Conservation (phyloP, 2,329 filamentous ascomycete genomes). For the Atkinsonella texensis region DNA sequence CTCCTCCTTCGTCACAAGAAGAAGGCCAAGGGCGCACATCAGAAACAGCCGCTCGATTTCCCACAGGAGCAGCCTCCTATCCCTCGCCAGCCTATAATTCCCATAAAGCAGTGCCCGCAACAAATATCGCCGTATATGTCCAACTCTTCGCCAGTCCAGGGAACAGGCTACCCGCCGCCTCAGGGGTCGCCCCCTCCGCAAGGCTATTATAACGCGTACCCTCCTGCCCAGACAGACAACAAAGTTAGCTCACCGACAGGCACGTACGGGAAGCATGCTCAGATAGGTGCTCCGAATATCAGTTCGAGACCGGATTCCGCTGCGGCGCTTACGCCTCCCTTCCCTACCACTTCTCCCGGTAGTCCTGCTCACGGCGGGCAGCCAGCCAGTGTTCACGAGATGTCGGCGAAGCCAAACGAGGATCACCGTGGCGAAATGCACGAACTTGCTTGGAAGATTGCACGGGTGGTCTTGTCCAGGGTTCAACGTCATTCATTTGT, state of each 20-base stretch:
- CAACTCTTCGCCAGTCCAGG: neutral
- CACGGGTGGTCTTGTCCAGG: neutral
- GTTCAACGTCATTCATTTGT: neutral
- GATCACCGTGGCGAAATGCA: conserved; percentile 1
- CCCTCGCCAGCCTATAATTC: neutral
- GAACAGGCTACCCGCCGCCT: neutral
- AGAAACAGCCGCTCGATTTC: neutral
- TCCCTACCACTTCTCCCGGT: neutral
- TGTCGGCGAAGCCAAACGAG: neutral
- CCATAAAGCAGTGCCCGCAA: neutral
- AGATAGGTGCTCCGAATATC: neutral
- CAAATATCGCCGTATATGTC: neutral
- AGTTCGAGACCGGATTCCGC: neutral
- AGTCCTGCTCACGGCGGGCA: neutral
- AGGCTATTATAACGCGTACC: neutral
- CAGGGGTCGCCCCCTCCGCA: neutral
- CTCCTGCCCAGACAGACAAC: neutral
- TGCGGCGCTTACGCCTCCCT: neutral
- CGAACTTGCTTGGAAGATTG: neutral
- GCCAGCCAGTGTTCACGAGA: neutral
- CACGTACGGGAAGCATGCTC: neutral
- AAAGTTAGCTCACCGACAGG: neutral
- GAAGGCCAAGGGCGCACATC: neutral
- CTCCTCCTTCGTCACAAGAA: conserved; percentile 2
- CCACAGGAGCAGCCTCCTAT: neutral